A percentile compares a stretch with the other conserved stretches of the same genome.
Evolutionary conservation across 768 basidiomycete species (phyloP).

Genomic region (Neoboletus subvelutipes): DNA sequence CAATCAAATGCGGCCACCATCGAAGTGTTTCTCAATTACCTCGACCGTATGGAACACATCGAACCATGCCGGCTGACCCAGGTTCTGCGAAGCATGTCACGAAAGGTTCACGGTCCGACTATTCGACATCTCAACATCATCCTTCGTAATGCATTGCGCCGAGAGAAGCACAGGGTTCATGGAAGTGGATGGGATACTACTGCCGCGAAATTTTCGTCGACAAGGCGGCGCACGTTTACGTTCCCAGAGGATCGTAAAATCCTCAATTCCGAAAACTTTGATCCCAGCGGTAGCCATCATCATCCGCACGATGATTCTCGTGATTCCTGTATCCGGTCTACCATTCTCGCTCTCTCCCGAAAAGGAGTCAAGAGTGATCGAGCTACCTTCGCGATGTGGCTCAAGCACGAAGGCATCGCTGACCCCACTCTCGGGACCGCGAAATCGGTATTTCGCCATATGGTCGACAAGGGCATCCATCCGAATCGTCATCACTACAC

Average conservation of each 20-base stretch:
- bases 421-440: constrained; percentile 52
- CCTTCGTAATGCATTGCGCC: constrained; percentile 50
- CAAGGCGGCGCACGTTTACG: constrained; percentile 19
- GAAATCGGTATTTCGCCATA: constrained; percentile 50
- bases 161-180: constrained; percentile 46
- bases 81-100: constrained; percentile 46
- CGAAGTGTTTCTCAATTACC: constrained; percentile 53
- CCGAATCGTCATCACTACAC: constrained; percentile 72
- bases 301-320: constrained; percentile 32
- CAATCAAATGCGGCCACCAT: constrained; percentile 54
- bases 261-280: constrained; percentile 36
- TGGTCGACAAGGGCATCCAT: constrained; percentile 67
- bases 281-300: constrained; percentile 48
- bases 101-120: constrained; percentile 45
- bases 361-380: constrained; percentile 55
- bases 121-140: constrained; percentile 57
- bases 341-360: constrained; percentile 45
- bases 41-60: constrained; percentile 43
- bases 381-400: constrained; percentile 58
- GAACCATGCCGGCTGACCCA: constrained; percentile 48
- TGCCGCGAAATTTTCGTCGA: constrained; percentile 40
- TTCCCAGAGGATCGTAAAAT: constrained; percentile 13
- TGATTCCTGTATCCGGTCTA: constrained; percentile 36
- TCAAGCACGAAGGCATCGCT: constrained; percentile 58
- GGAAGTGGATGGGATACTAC: constrained; percentile 48